Evolutionary conservation across 2,329 filamentous ascomycete species (phyloP).

Genomic region (Cadophora gregata): DNA sequence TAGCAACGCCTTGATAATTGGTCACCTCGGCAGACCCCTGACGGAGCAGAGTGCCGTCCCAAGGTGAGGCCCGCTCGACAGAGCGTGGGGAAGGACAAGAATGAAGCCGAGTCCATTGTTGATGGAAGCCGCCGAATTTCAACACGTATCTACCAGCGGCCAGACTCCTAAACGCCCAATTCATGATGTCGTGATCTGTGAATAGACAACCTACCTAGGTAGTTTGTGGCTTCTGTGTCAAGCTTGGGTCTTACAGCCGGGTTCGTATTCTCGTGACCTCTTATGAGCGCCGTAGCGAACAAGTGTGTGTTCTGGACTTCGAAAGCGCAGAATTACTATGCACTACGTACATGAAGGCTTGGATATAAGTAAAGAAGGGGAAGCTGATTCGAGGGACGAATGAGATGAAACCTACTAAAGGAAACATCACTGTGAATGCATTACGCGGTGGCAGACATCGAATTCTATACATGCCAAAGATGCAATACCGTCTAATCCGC

Average conservation of each 20-base stretch:
- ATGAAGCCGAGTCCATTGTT: not conserved
- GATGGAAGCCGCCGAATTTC: not conserved
- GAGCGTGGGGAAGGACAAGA: slow-evolving; percentile 7
- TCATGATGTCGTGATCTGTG: not conserved
- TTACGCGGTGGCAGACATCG: not conserved
- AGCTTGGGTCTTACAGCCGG: not conserved
- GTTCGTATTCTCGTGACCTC: not conserved
- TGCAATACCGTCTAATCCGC: not conserved
- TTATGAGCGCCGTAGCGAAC: not conserved
- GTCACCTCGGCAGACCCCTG: slow-evolving; percentile 14
- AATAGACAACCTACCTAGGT: too few species aligned
- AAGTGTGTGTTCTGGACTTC: not conserved
- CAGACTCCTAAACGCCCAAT: not conserved
- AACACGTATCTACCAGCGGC: not conserved
- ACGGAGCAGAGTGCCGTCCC: not conserved
- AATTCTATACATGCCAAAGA: not conserved
- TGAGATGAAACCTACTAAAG: not conserved
- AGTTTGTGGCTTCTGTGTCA: not conserved
- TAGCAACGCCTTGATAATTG: not conserved
- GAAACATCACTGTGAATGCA: not conserved
- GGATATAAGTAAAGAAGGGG: not conserved
- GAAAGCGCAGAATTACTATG: not conserved
- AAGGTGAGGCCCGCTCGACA: not conserved
- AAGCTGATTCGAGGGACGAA: not conserved
- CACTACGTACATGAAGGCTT: not conserved